Evolutionary conservation across 495 filamentous ascomycete species (phyloP).

Genomic region (Aspergillus nidulans): DNA sequence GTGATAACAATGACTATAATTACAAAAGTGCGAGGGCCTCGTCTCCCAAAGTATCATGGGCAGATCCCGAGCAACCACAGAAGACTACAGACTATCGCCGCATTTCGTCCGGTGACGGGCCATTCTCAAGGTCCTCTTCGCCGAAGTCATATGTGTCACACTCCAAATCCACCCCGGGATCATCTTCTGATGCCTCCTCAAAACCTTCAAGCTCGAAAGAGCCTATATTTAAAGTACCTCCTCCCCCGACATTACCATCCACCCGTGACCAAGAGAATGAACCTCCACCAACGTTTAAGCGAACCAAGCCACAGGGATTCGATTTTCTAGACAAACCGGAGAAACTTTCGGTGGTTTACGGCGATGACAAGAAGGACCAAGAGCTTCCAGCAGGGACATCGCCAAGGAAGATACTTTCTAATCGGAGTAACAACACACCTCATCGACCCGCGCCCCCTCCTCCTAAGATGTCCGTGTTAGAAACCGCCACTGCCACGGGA

Average conservation of each 20-base stretch:
- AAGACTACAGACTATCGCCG: constrained; percentile 25
- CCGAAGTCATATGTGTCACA: constrained; percentile 38
- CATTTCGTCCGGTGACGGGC: constrained; percentile 22
- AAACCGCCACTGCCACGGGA: constrained; percentile 81
- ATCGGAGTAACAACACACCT: constrained; percentile 77
- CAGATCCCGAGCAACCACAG: constrained; percentile 36
- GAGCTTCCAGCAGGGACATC: constrained; percentile 48
- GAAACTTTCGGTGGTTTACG: constrained; percentile 49
- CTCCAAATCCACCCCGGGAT: constrained; percentile 39
- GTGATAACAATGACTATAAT: constrained; percentile 26
- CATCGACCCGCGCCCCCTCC: constrained; percentile 75
- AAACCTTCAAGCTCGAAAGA: constrained; percentile 33
- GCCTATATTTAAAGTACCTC: constrained; percentile 64
- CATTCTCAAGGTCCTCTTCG: constrained; percentile 37
- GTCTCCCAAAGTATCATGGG: constrained; percentile 45
- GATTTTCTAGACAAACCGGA: constrained; percentile 56
- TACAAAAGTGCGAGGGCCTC: constrained; percentile 30
- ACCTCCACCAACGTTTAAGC: constrained; percentile 68
- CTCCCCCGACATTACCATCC: constrained; percentile 54
- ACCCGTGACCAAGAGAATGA: constrained; percentile 77
- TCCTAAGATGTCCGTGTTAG: constrained; percentile 92
- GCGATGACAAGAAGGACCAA: constrained; percentile 44
- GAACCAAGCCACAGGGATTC: constrained; percentile 56
- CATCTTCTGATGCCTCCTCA: constrained; percentile 37
- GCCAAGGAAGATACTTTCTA: constrained; percentile 64